Evolutionary conservation across 768 basidiomycete genomes (phyloP).

Genomic region (Kwoniella dendrophila): DNA sequence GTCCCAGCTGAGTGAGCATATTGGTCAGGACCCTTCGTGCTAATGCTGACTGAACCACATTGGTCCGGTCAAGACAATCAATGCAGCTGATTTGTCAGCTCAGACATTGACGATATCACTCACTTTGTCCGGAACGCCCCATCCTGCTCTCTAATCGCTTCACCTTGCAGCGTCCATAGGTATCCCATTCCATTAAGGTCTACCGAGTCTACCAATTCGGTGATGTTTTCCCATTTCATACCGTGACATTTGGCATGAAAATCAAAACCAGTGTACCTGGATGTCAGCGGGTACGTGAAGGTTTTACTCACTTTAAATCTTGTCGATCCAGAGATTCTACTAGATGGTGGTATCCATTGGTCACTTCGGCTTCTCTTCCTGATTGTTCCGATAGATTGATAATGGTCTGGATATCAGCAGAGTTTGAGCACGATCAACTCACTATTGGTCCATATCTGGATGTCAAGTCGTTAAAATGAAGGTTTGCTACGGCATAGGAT

Average conservation of each 20-base stretch:
- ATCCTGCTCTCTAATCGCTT: constrained; percentile 74
- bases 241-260: constrained; percentile 92
- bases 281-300: constrained; percentile 3
- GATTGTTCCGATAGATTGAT: constrained; percentile 88
- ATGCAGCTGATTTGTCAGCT: constrained; percentile 69
- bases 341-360: constrained; percentile 73
- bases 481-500: constrained; percentile 68
- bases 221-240: constrained; percentile 95
- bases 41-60: constrained; percentile 93
- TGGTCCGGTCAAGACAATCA: constrained; percentile 92
- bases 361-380: constrained; percentile 82
- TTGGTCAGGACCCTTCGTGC: constrained; percentile 71
- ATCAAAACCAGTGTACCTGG: constrained; percentile 65
- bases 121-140: constrained; percentile 70
- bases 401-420: constrained; percentile 63
- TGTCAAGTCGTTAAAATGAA: constrained; percentile 71
- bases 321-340: constrained; percentile 60
- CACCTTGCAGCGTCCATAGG: constrained; percentile 75
- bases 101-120: not conserved
- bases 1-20: constrained; percentile 57
- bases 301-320: constrained; percentile 51
- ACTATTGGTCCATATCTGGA: constrained; percentile 78
- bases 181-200: constrained; percentile 87
- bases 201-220: constrained; percentile 70
- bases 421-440: constrained; percentile 44